phyloP scores from a whole-genome alignment of 2,329 filamentous ascomycete genomes.

The Arthroderma sp. region DNA sequence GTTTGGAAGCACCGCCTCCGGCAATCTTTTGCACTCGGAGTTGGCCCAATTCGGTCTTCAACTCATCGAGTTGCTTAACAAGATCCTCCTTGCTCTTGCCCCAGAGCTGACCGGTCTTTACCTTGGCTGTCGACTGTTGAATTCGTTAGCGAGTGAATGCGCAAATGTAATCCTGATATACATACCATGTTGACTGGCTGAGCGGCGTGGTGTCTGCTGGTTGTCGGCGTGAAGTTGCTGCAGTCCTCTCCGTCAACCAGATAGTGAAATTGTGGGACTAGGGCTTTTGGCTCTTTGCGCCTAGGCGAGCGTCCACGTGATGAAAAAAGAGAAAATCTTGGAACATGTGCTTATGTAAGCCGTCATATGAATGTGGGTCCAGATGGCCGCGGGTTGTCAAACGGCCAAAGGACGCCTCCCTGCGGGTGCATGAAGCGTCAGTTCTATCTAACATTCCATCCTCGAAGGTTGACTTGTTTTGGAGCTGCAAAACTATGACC shows the following conservation, averaged over 20 bases:
- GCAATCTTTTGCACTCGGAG: constrained; percentile 98
- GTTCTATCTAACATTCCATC: no score
- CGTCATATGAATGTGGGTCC: no score
- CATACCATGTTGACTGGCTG: constrained; percentile 33
- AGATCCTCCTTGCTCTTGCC: constrained; percentile 99
- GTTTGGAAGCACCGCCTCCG: constrained; percentile 81
- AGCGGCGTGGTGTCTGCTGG: constrained; percentile 9
- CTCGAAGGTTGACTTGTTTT: no score
- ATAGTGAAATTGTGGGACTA: constrained; percentile 32
- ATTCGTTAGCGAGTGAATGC: constrained; percentile 1
- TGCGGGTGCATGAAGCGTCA: no score
- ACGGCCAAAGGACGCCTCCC: no score
- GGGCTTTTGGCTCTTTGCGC: constrained; percentile 24
- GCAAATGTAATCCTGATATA: constrained; percentile 5
- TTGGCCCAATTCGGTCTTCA: constrained; percentile 92
- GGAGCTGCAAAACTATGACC: no score
- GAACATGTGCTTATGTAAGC: no score
- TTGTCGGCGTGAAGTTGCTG: constrained; percentile 34
- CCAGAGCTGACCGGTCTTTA: constrained; percentile 96
- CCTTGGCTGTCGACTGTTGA: constrained; percentile 51
- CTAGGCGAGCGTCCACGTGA: background rate
- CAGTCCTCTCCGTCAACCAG: constrained; percentile 25
- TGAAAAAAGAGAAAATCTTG: no score
- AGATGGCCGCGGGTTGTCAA: no score
- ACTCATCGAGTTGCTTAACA: constrained; percentile 83